A percentile compares a stretch with the other conserved stretches of the same genome.
phyloP scores from a whole-genome alignment of 306 rosid genomes.

The Quercus wislizeni region DNA sequence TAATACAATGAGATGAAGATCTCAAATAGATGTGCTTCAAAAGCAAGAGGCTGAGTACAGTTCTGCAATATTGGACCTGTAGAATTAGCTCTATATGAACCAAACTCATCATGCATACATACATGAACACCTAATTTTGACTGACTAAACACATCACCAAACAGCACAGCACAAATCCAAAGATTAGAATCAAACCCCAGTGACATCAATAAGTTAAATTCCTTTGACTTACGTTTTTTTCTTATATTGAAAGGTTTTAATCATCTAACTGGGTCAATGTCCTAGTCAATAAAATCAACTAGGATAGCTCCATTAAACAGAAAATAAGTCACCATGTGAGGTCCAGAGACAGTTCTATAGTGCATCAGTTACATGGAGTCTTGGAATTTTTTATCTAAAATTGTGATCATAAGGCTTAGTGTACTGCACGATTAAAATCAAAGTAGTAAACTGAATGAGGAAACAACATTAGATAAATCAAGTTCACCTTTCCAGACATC shows the following conservation, averaged over 20 bases:
- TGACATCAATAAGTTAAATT: background rate
- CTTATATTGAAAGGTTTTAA: background rate
- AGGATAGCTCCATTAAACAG: background rate
- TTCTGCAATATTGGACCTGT: background rate
- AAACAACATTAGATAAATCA: constrained; percentile 12
- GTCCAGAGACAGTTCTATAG: background rate
- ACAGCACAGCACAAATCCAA: background rate
- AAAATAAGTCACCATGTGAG: background rate
- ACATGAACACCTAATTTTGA: background rate
- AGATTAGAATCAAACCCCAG: background rate
- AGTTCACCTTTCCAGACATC: constrained; percentile 98
- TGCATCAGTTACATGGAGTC: background rate
- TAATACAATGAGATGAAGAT: background rate
- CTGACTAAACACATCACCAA: background rate
- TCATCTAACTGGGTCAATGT: background rate
- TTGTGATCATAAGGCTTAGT: background rate
- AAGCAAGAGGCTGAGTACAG: background rate
- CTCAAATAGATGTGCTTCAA: background rate
- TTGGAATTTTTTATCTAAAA: background rate
- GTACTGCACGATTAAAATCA: background rate
- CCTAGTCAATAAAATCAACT: background rate
- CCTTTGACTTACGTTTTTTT: background rate
- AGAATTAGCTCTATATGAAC: background rate
- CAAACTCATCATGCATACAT: background rate
- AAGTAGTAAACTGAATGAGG: background rate